phyloP scores from a whole-genome alignment of 2,329 filamentous ascomycete species.

The Furcasterigmium sp. region DNA sequence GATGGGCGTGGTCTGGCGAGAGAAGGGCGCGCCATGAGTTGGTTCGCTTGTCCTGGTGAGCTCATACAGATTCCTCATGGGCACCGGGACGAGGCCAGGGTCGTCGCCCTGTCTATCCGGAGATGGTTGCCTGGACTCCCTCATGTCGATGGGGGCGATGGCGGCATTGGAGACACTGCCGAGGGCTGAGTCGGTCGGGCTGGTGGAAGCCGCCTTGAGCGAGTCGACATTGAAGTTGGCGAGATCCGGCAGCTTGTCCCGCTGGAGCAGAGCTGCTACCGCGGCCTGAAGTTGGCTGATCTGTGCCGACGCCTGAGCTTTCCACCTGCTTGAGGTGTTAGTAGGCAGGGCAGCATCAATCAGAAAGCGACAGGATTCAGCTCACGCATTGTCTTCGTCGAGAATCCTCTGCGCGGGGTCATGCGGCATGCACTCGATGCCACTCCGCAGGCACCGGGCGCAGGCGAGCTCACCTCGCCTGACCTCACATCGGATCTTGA shows the following conservation, averaged over 20 bases:
- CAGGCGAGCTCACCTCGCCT: background rate
- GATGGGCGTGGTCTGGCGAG: background rate
- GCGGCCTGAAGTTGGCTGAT: constrained; percentile 1
- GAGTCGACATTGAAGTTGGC: background rate
- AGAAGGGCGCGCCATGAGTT: background rate
- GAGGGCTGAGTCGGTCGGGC: constrained; percentile 4
- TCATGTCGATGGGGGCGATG: constrained; percentile 30
- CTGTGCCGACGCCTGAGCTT: background rate
- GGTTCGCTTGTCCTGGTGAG: constrained; percentile 28
- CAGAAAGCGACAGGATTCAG: background rate
- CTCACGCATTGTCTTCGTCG: background rate
- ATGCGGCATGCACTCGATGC: background rate
- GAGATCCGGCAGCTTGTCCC: background rate
- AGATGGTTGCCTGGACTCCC: constrained; percentile 31
- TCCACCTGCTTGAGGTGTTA: background rate
- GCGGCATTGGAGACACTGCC: constrained; percentile 2
- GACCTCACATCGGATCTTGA: background rate
- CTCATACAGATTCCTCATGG: constrained; percentile 49
- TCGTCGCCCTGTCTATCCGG: constrained; percentile 27
- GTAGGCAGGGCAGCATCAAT: background rate
- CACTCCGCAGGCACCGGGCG: background rate
- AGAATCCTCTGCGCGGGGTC: background rate
- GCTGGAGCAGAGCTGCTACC: background rate
- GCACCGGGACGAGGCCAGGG: constrained; percentile 34
- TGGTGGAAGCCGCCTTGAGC: background rate